A percentile compares a stretch with the other conserved stretches of the same genome.
phyloP scores from a whole-genome alignment of 441 rosid genomes.

The Biscutella laevigata region DNA sequence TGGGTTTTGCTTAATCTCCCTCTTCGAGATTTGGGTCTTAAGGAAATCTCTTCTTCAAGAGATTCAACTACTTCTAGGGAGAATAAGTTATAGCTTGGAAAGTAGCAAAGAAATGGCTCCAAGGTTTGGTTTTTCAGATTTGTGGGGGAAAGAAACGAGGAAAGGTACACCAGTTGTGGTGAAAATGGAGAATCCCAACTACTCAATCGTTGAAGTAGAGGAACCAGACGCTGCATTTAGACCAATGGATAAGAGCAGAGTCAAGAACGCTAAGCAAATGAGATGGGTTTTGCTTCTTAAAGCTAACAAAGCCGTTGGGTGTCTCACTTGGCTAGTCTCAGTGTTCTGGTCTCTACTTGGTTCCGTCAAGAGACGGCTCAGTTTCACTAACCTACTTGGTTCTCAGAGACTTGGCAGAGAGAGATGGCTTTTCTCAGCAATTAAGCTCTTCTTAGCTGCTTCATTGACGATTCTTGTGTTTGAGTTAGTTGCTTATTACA shows the following conservation, averaged over 20 bases:
- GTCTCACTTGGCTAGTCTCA: constrained; percentile 64
- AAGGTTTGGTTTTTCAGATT: constrained; percentile 52
- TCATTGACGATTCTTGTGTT: constrained; percentile 46
- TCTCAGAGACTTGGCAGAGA: constrained; percentile 61
- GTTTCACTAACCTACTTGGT: constrained; percentile 49
- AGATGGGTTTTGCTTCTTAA: constrained; percentile 89
- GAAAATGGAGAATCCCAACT: constrained; percentile 78
- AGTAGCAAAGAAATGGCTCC: constrained; percentile 77
- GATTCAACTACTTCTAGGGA: background rate
- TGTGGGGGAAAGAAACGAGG: constrained; percentile 60
- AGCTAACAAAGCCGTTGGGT: constrained; percentile 80
- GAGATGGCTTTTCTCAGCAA: constrained; percentile 47
- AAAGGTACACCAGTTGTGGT: constrained; percentile 79
- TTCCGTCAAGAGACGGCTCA: constrained; percentile 57
- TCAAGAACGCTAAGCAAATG: constrained; percentile 79
- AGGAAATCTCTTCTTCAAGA: constrained; percentile 9
- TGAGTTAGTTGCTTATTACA: constrained; percentile 65
- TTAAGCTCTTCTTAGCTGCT: constrained; percentile 44
- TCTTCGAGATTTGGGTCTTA: constrained; percentile 42
- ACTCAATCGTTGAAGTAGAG: constrained; percentile 68
- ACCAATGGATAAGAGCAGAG: constrained; percentile 75
- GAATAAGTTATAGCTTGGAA: too few relatives aligned
- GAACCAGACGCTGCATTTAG: constrained; percentile 81
- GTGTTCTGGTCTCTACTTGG: constrained; percentile 82
- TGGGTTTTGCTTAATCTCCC: constrained; percentile 25